Conservation (phyloP, 768 basidiomycete species). For the Termitomyces sp. region DNA sequence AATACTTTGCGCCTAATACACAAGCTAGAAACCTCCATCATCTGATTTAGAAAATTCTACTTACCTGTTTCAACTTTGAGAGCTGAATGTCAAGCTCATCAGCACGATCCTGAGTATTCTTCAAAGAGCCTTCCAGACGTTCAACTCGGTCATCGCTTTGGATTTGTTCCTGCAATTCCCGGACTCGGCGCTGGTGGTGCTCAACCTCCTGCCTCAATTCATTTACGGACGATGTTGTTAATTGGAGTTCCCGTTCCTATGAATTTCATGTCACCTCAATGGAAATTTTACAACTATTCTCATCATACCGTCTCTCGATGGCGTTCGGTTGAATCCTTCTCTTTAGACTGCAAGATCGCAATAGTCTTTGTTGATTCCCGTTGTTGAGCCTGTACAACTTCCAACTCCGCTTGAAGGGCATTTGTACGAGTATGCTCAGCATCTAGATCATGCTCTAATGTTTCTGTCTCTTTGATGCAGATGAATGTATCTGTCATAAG, state of each 20-base stretch:
- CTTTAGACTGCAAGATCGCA: constrained; percentile 41
- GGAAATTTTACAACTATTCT: not conserved
- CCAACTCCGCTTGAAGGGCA: constrained; percentile 38
- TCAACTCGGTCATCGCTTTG: constrained; percentile 82
- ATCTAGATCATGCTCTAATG: constrained; percentile 36
- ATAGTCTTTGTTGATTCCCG: constrained; percentile 33
- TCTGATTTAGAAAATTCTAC: constrained; percentile 7
- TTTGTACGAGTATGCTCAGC: constrained; percentile 38
- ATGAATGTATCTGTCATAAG: not conserved
- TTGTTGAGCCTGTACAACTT: constrained; percentile 38
- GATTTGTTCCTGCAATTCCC: constrained; percentile 78
- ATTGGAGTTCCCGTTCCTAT: constrained; percentile 76
- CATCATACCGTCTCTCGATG: constrained; percentile 50
- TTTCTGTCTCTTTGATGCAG: constrained; percentile 37
- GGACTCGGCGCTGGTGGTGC: constrained; percentile 52
- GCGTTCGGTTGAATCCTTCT: constrained; percentile 52
- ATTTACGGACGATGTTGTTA: constrained; percentile 48
- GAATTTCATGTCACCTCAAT: not conserved
- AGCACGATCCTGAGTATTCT: constrained; percentile 76
- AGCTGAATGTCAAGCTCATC: constrained; percentile 84
- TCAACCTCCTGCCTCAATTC: constrained; percentile 53
- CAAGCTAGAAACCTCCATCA: not conserved
- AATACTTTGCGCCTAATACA: constrained; percentile 46
- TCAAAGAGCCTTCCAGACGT: constrained; percentile 64
- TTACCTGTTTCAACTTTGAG: constrained; percentile 74